phyloP scores from a whole-genome alignment of 306 rosid species.

The Chamaecrista fasciculata region DNA sequence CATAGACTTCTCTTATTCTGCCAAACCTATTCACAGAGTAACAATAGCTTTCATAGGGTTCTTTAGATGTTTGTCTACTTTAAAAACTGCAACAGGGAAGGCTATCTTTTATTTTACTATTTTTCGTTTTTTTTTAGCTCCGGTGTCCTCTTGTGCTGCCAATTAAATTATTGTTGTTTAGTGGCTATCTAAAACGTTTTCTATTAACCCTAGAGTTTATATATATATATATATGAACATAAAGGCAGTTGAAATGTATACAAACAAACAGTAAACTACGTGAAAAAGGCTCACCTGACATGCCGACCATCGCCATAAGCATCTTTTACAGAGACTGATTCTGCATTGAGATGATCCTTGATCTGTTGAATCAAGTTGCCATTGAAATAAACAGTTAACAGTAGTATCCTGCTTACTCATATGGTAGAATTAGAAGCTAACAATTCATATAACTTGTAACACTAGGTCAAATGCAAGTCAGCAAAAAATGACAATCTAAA shows the following conservation, averaged over 20 bases:
- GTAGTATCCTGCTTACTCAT: not conserved
- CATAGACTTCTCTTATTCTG: not conserved
- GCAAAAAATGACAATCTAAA: not conserved
- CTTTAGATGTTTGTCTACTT: not conserved
- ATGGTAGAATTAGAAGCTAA: not conserved
- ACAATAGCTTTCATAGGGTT: not conserved
- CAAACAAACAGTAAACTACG: not conserved
- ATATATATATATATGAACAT: not conserved
- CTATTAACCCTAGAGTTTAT: not conserved
- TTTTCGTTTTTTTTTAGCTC: not conserved
- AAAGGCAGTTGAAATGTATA: not conserved
- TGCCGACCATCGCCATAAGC: conserved; percentile 91
- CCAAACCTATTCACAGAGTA: not conserved
- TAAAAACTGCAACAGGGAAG: not conserved
- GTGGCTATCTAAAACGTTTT: not conserved
- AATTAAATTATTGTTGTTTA: not conserved
- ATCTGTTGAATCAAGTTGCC: conserved; percentile 45
- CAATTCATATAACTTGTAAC: not conserved
- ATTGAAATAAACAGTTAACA: not conserved
- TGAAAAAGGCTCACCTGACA: conserved; percentile 50
- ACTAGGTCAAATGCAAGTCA: not conserved
- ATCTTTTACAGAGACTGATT: conserved; percentile 74
- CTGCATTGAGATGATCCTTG: conserved; percentile 78
- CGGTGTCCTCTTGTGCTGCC: not conserved
- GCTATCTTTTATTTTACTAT: not conserved